Evolutionary conservation across 352 stramenopile species (phyloP), one percentile per base, ranked within the genome.

Genomic region (Chrysophaeum taylorii): DNA sequence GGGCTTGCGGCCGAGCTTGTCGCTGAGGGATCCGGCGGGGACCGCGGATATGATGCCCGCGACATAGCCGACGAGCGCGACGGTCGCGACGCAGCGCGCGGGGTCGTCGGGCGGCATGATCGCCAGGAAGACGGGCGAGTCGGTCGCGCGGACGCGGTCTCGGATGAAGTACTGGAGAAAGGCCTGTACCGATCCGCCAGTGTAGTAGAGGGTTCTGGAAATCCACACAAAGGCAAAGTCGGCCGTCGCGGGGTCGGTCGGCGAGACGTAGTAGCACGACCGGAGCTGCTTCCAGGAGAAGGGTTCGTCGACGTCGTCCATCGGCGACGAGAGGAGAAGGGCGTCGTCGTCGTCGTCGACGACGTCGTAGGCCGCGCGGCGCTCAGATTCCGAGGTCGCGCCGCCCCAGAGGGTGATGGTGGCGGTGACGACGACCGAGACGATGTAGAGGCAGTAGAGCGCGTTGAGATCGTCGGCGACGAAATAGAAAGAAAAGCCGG

Each of bases 91-190:
- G 18, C 57, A 68, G 35, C 57, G 54, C 15, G 69, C 69, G 16
- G 54, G 31, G 31, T 73, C 69, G 14, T 18, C 69, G n/a, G n/a
- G n/a, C n/a, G n/a, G n/a, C n/a, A n/a, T n/a, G n/a, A n/a, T n/a
- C 18, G 42, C 29, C 31, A 60, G 45, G 45, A 57, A 57, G 23
- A 18, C 45, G 12, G 31, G 45, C 12, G 18, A 25, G 45, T 18
- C 23, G 45, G 31, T 18, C 12, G 18, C 9, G 9, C 45, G 9
- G 61, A 73, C 57, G 27, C 57, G 53, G 60, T 73, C 69, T 25
- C 69, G 69, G 52, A 73, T 53, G 29, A 68, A 73, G 62, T 73
- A 73, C 29, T 70, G 60, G 37, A 73, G 69, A 31, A 73, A 73
- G 21, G 69, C 69, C 41, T 73, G 69, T 15, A 68, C 69, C 21